Evolutionary conservation across 306 rosid species (phyloP).

Genomic region (Vigna angularis): DNA sequence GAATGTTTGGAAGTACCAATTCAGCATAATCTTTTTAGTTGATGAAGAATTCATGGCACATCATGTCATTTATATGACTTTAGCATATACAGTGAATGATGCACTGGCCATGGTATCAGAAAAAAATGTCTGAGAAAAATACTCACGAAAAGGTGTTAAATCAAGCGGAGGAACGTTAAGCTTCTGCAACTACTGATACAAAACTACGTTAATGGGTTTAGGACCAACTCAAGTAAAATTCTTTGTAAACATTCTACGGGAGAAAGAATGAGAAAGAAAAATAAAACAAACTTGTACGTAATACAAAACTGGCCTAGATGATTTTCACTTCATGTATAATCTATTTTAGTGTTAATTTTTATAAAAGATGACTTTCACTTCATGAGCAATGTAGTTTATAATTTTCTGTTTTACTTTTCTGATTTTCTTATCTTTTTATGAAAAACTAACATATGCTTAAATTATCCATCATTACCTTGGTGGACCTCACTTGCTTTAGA

Average conservation of each 20-base stretch:
- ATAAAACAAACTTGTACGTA: no score
- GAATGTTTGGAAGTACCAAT: not conserved
- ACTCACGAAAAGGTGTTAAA: not conserved
- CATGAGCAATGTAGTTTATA: no score
- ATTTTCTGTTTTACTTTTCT: no score
- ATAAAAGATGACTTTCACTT: no score
- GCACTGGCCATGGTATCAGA: not conserved
- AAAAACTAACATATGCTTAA: not conserved
- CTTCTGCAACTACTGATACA: constrained; percentile 10
- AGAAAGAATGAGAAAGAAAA: no score
- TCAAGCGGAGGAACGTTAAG: not conserved
- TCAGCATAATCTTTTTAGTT: not conserved
- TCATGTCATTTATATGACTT: no score
- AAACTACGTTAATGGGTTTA: not conserved
- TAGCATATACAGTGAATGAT: not conserved
- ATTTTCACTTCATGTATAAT: no score
- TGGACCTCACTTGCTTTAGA: constrained; percentile 85
- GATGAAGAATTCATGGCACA: not conserved
- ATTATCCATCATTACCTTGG: constrained; percentile 61
- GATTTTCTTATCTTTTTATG: no score
- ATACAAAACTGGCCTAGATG: no score
- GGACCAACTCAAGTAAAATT: no score
- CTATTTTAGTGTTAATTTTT: no score
- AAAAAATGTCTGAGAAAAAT: not conserved
- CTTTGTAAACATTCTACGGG: no score